Evolutionary conservation across 345 rosid genomes (phyloP).

Genomic region (Syzygium aromaticum): DNA sequence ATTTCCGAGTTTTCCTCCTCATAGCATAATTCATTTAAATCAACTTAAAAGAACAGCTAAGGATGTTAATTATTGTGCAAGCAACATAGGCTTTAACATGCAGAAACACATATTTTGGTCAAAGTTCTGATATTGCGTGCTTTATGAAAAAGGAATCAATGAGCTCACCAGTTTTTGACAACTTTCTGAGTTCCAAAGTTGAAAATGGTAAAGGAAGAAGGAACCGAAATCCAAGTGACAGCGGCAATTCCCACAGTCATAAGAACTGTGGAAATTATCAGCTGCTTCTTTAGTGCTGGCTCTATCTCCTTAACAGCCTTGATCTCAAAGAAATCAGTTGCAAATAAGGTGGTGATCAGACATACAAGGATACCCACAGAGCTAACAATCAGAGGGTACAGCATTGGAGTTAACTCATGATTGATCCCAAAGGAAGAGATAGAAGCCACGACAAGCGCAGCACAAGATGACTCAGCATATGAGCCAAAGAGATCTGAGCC

Average conservation of each 20-base stretch:
- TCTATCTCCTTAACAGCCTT: conserved; percentile 65
- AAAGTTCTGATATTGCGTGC: neutral
- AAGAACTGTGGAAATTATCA: conserved; percentile 55
- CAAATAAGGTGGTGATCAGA: conserved; percentile 64
- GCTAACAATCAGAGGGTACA: conserved; percentile 64
- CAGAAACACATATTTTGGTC: neutral
- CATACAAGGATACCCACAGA: conserved; percentile 65
- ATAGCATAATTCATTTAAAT: neutral
- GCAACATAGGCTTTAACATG: neutral
- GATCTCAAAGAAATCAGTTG: conserved; percentile 69
- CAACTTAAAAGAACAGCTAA: neutral
- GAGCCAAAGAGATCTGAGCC: conserved; percentile 79
- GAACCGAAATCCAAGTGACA: conserved; percentile 49
- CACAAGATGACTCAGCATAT: conserved; percentile 72
- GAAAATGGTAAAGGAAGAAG: conserved; percentile 64
- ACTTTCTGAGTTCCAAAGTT: conserved; percentile 60
- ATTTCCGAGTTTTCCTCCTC: neutral
- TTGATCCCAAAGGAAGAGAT: conserved; percentile 67
- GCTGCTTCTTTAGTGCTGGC: conserved; percentile 64
- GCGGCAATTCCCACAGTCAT: conserved; percentile 63
- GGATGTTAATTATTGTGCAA: neutral
- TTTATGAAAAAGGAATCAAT: neutral
- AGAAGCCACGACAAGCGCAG: conserved; percentile 73
- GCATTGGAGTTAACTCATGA: conserved; percentile 64
- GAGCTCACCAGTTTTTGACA: conserved; percentile 60